Percentiles rank a stretch among this genome's conserved stretches.
Conservation (phyloP, 2,329 filamentous ascomycete species). For the Pestalotiopsis sp. region DNA sequence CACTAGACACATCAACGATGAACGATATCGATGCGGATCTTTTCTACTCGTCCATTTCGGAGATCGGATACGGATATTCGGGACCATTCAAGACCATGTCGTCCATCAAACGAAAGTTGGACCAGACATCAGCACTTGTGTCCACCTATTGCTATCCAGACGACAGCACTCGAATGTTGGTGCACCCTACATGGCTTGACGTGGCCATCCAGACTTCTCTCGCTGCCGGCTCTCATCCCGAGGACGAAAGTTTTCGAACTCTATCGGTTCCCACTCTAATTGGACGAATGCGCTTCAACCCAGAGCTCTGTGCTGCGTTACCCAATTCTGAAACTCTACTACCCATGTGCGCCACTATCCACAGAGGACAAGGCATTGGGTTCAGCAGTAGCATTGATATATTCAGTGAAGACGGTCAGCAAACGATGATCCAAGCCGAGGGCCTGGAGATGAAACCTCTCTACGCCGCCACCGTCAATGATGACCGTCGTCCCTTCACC, state of each 20-base stretch:
- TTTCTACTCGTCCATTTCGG: slow-evolving; percentile 12
- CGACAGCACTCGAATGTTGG: slow-evolving; percentile 14
- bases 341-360: not conserved
- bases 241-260: slow-evolving; percentile 33
- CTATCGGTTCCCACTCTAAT: slow-evolving; percentile 33
- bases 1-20: not conserved
- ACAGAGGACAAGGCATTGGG: too few species aligned
- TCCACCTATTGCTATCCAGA: slow-evolving; percentile 1
- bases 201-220: slow-evolving; percentile 37
- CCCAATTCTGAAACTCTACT: not conserved
- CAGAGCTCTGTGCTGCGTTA: slow-evolving; percentile 1
- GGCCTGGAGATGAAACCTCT: slow-evolving; percentile 18
- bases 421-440: slow-evolving; percentile 20
- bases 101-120: slow-evolving; percentile 16
- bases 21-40: not conserved
- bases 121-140: slow-evolving; percentile 4
- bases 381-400: slow-evolving; percentile 16
- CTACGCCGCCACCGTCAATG: slow-evolving; percentile 4
- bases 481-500: slow-evolving; percentile 19
- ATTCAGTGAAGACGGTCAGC: slow-evolving; percentile 9
- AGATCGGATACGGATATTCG: slow-evolving; percentile 13
- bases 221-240: slow-evolving; percentile 33
- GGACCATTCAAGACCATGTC: slow-evolving; percentile 15
- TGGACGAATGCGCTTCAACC: slow-evolving; percentile 11
- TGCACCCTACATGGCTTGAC: slow-evolving; percentile 39